Base-by-base conservation (phyloP, 306 rosid genomes). In the Vigna mungo region DNA sequence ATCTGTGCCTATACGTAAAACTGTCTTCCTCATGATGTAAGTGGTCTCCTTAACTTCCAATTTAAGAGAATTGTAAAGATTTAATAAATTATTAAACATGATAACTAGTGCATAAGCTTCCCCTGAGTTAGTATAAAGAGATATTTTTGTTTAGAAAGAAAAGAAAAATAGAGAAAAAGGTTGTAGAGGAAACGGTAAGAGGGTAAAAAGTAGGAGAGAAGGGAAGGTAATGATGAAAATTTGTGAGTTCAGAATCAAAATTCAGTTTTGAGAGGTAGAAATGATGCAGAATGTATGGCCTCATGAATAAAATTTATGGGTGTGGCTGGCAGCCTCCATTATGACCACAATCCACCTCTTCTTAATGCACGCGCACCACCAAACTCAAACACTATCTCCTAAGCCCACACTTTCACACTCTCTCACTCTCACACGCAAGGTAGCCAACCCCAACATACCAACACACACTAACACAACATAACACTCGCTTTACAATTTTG, bases 311-410 rank as follows among this genome's bases (percentile, higher is more conserved):
- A 87, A 86, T 87, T 86, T 79, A 87, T 83, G 86, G 90, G 86
- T 87, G 93, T 85, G 88, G 96, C 89, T 94, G 94, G 88, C 88
- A 85, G 67, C 65, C 51, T 56, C 84, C 82, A 80, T 81, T 84
- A 84, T 84, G 82, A 78, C 73, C 86, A 67, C 79, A 82, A 77
- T 73, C 83, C 78, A 65, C 79, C 72, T 85, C 88, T 78, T 85
- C 23, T 75, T 77, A 67, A 83, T 80, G 98, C 98, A 94, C 89
- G 98, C 97, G 95, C 97, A 94, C 82, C 90, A 91, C 94, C 94
- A 90, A 90, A 91, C 94, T 82, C 88, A 62, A 84, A 87, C 91
- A 85, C 96, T 83, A 85, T 81, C 87, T 83, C 63, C 64, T 36
- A 84, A 75, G 67, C 81, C 68, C 85, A 67, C 83, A 67, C 82